These are phyloP conservation scores for Hebeloma cylindrosporum DNA, from an alignment of 768 basidiomycete species.

Conservation along the genomic window DNA sequence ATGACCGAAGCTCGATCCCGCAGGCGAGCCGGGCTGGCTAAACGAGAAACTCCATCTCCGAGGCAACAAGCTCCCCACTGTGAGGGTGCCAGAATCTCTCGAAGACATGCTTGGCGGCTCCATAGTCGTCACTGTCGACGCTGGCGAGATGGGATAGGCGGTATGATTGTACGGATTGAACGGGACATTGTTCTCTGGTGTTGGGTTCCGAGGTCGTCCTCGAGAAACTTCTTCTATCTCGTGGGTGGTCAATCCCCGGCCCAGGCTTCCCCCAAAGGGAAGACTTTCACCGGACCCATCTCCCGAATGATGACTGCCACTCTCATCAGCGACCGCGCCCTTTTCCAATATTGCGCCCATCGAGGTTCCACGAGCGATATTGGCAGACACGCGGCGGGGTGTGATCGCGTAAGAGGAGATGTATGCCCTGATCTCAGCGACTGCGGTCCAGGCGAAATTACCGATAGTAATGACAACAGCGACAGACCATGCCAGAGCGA, in stretches of 20 bases:
- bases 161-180: slow-evolving; percentile 42
- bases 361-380: slow-evolving; percentile 22
- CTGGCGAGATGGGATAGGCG: slow-evolving; percentile 48
- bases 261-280: slow-evolving; percentile 4
- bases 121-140: slow-evolving; percentile 30
- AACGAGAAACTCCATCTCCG: slow-evolving; percentile 39
- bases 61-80: slow-evolving; percentile 39
- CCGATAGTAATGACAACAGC: slow-evolving; percentile 68
- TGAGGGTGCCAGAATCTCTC: slow-evolving; percentile 37
- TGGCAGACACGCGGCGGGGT: slow-evolving; percentile 13
- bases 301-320: too few species aligned
- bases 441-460: slow-evolving; percentile 58
- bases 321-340: slow-evolving; percentile 20
- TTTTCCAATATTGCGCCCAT: slow-evolving; percentile 43
- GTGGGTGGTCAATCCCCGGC: background rate
- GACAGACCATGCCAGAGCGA: slow-evolving; percentile 69
- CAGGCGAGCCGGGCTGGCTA: slow-evolving; percentile 28
- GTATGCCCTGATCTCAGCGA: slow-evolving; percentile 33
- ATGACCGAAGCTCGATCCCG: slow-evolving; percentile 22
- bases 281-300: slow-evolving; percentile 12
- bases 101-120: slow-evolving; percentile 33
- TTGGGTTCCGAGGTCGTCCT: slow-evolving; percentile 50
- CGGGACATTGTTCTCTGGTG: slow-evolving; percentile 45
- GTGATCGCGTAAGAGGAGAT: slow-evolving; percentile 21
- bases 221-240: slow-evolving; percentile 19